Evolutionary conservation across 2,329 filamentous ascomycete genomes (phyloP).

Genomic region (Fusarium ambrosium): DNA sequence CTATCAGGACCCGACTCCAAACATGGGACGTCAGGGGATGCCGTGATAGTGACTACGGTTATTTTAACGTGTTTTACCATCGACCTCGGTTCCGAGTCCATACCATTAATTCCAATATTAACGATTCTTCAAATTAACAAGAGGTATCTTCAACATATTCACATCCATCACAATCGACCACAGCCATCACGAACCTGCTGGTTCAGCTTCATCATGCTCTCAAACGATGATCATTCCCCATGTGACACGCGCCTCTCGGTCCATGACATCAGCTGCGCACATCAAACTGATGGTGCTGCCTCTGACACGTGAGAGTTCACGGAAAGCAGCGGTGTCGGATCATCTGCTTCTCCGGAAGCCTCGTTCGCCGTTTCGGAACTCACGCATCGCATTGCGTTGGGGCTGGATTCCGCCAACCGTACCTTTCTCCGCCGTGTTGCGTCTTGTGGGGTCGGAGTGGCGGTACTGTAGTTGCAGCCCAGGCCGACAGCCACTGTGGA

Average conservation of each 20-base stretch:
- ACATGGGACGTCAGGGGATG: slow-evolving; percentile 37
- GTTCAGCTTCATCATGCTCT: slow-evolving; percentile 1
- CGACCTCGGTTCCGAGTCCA: background rate
- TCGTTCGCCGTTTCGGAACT: background rate
- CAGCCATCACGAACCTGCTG: background rate
- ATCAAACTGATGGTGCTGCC: background rate
- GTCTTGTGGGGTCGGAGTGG: slow-evolving; percentile 36
- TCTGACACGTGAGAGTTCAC: slow-evolving; percentile 37
- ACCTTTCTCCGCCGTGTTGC: slow-evolving; percentile 2
- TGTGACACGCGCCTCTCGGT: slow-evolving; percentile 25
- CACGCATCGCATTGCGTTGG: slow-evolving; percentile 1
- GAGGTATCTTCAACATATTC: background rate
- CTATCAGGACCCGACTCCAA: slow-evolving; percentile 10
- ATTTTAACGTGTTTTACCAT: background rate
- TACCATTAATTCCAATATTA: background rate
- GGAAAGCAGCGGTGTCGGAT: slow-evolving; percentile 15
- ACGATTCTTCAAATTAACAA: background rate
- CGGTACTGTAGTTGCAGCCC: slow-evolving; percentile 35
- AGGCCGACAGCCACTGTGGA: slow-evolving; percentile 22
- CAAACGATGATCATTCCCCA: slow-evolving; percentile 32
- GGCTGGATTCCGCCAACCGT: slow-evolving; percentile 3
- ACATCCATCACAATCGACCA: background rate
- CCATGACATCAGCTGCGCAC: slow-evolving; percentile 42
- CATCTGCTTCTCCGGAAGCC: slow-evolving; percentile 5
- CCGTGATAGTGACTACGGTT: slow-evolving; percentile 5